Evolutionary conservation across 495 filamentous ascomycete genomes (phyloP).

Genomic region (Aspergillus homomorphus): DNA sequence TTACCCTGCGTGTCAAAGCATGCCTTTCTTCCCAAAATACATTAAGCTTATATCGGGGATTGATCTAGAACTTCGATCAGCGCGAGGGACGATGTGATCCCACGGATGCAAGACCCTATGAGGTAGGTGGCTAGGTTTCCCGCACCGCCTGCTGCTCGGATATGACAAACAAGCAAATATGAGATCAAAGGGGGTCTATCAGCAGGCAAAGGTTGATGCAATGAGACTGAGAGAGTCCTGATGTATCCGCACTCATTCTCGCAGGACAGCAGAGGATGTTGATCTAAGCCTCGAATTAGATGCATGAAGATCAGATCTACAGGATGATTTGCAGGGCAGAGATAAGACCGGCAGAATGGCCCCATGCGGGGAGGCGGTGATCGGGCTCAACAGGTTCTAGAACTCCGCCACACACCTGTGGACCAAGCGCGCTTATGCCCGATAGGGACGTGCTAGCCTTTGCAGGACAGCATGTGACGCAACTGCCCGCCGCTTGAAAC

Average conservation of each 20-base stretch:
- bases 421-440: background rate
- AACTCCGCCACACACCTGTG: background rate
- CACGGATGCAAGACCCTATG: too few relatives aligned
- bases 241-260: too few relatives aligned
- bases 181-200: too few relatives aligned
- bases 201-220: too few relatives aligned
- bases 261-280: too few relatives aligned
- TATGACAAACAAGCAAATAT: too few relatives aligned
- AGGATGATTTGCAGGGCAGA: too few relatives aligned
- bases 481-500: background rate
- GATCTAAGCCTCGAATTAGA: background rate
- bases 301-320: background rate
- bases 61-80: background rate
- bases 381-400: background rate
- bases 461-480: background rate
- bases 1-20: too few relatives aligned
- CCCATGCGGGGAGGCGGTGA: background rate
- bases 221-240: too few relatives aligned
- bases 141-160: background rate
- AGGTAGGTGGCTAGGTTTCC: background rate
- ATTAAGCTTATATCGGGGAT: background rate
- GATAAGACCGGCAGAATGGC: too few relatives aligned
- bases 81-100: too few relatives aligned
- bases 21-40: too few relatives aligned
- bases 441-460: background rate